Evolutionary conservation across 805 yeast genomes (phyloP), one percentile per base, ranked within the genome.

Genomic region (Blastobotrys robertii): DNA sequence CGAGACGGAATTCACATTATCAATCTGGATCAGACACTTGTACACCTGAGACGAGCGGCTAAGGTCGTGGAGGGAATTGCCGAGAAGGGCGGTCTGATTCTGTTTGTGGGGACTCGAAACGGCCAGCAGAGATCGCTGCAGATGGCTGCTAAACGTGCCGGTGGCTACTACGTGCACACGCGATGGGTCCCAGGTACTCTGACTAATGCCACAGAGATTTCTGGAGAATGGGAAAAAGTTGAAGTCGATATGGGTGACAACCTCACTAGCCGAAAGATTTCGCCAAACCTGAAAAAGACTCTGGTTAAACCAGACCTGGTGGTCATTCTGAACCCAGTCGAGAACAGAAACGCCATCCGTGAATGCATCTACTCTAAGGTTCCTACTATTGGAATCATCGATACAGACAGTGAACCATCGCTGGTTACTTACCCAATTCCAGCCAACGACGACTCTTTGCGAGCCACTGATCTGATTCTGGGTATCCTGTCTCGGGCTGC

Each of bases 141-240:
- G 56, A 76, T 73, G 47, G 95, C 95, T 8, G 94, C 97, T 1
- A 66, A 69, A 37, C 74, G 94, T 51, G 68, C 79, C 43, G 72
- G 76, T 45, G 96, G 94, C 11, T 86, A 77, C 64, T 87, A 81
- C 57, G 88, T 92, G 14, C 70, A 82, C 15, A 73, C 77, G 38
- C 77, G 87, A 58, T 92, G 98, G 98, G 76, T 84, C 46, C 96
- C 97, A 2, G 98, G 98, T 51, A 83, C 94, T 16, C 71, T 92
- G 51, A 86, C 97, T 37, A 92, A 92, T 65, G 77, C 85, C 43
- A 69, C 79, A 28, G 83, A 77, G 57, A 78, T 82, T 15, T 66
- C 75, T 8, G 65, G 67, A 33, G 63, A 65, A 34, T 76, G 79
- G 74, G 78, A 76, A 35, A 75, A 83, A 55, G 75, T 73, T 45